These are phyloP conservation scores for Carallia pectinifolia DNA, from an alignment of 345 rosid species.

Conservation along the genomic window DNA sequence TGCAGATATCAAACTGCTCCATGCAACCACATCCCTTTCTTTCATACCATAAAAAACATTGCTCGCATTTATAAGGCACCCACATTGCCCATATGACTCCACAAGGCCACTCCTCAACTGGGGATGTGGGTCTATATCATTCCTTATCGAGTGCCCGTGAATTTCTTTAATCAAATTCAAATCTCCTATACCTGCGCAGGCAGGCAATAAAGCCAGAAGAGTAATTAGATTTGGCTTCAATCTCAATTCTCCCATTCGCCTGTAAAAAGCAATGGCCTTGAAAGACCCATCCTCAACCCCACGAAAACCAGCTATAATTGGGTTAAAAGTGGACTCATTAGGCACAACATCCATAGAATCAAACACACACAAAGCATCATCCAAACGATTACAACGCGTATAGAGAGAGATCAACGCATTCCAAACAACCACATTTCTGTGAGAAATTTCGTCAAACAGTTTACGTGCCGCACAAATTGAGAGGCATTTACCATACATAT, in stretches of 20 bases:
- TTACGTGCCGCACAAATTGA: slow-evolving; percentile 45
- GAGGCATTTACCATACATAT: slow-evolving; percentile 52
- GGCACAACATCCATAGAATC: slow-evolving; percentile 50
- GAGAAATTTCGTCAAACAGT: slow-evolving; percentile 61
- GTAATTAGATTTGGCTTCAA: slow-evolving; percentile 59
- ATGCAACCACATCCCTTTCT: slow-evolving; percentile 59
- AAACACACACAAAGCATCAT: slow-evolving; percentile 40
- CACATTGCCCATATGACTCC: slow-evolving; percentile 61
- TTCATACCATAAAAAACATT: slow-evolving; percentile 36
- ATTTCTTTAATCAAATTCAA: slow-evolving; percentile 48
- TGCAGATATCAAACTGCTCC: slow-evolving; percentile 70
- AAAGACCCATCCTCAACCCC: slow-evolving; percentile 43
- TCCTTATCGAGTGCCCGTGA: slow-evolving; percentile 53
- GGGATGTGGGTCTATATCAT: slow-evolving; percentile 38
- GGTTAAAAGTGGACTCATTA: slow-evolving; percentile 49
- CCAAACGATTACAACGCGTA: slow-evolving; percentile 30
- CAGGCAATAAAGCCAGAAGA: slow-evolving; percentile 53
- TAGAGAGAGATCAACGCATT: slow-evolving; percentile 55
- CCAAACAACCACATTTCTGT: slow-evolving; percentile 52
- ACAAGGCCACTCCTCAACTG: slow-evolving; percentile 55
- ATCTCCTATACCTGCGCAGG: slow-evolving; percentile 40
- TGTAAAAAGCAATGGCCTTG: slow-evolving; percentile 47
- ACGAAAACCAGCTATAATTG: slow-evolving; percentile 43
- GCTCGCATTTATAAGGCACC: slow-evolving; percentile 38
- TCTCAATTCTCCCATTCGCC: slow-evolving; percentile 43